A percentile compares a stretch with the other conserved stretches of the same genome.
phyloP scores from a whole-genome alignment of 192 early-diverging fungal genomes.

The Rhizophagus clarus region DNA sequence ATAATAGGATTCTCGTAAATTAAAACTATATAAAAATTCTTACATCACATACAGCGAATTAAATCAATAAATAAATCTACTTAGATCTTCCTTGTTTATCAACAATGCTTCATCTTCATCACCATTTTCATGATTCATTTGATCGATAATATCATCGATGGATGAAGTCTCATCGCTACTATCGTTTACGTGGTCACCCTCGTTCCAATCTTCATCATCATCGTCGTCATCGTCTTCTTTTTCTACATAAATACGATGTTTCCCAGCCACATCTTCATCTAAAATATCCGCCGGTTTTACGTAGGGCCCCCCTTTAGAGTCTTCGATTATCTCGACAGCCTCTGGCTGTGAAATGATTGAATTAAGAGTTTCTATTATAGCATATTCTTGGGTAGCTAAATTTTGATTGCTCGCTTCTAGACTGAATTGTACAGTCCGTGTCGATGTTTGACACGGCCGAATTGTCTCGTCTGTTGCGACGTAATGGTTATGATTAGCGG shows the following conservation, averaged over 20 bases:
- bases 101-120: conserved; percentile 1
- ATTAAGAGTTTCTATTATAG: not conserved
- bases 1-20: not conserved
- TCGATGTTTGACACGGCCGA: not conserved
- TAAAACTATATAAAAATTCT: not conserved
- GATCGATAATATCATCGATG: conserved; percentile 26
- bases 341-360: not conserved
- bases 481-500: not conserved
- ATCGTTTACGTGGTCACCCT: conserved; percentile 17
- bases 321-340: not conserved
- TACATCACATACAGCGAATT: not conserved
- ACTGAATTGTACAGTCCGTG: not conserved
- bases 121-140: conserved; percentile 13
- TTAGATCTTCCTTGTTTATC: not conserved
- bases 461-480: not conserved
- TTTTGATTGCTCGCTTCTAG: not conserved
- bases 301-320: not conserved
- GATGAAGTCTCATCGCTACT: conserved; percentile 31
- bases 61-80: conserved; percentile 2
- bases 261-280: conserved; percentile 15
- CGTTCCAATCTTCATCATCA: conserved; percentile 41
- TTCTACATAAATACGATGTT: conserved; percentile 21
- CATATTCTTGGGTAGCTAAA: not conserved
- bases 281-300: not conserved
- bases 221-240: conserved; percentile 43